Conservation (phyloP, 176 grass and related monocot species). For the Carex kokanica region DNA sequence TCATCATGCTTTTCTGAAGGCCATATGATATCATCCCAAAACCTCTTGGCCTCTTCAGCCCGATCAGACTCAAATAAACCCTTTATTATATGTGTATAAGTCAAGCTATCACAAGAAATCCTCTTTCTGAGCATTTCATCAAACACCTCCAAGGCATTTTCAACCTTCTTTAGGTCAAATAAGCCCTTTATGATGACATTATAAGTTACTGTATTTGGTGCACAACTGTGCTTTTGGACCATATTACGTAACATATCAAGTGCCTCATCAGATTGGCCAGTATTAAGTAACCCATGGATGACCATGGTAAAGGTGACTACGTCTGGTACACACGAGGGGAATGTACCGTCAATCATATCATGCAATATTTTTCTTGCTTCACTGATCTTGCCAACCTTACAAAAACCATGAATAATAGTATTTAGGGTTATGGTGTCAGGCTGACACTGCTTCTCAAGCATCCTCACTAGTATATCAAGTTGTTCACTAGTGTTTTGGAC, state of each 20-base stretch:
- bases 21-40: slow-evolving; percentile 83
- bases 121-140: slow-evolving; percentile 49
- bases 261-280: slow-evolving; percentile 48
- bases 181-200: slow-evolving; percentile 58
- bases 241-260: slow-evolving; percentile 45
- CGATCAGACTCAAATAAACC: slow-evolving; percentile 44
- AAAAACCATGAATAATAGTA: slow-evolving; percentile 83
- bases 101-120: slow-evolving; percentile 38
- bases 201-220: slow-evolving; percentile 63
- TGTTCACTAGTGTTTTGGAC: slow-evolving; percentile 70
- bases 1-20: slow-evolving; percentile 72
- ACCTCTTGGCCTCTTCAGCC: slow-evolving; percentile 51
- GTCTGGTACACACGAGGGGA: slow-evolving; percentile 50
- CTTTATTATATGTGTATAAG: slow-evolving; percentile 49
- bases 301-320: slow-evolving; percentile 82
- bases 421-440: slow-evolving; percentile 81
- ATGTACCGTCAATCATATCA: slow-evolving; percentile 74
- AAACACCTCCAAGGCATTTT: slow-evolving; percentile 56
- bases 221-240: slow-evolving; percentile 46
- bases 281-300: slow-evolving; percentile 54
- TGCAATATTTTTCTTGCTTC: slow-evolving; percentile 76
- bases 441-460: slow-evolving; percentile 65
- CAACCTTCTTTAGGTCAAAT: slow-evolving; percentile 35
- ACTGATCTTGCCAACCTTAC: slow-evolving; percentile 54
- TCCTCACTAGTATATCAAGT: slow-evolving; percentile 62